These are phyloP conservation scores for Penicillium mononematosum DNA, from an alignment of 495 filamentous ascomycete species.

Conservation along the genomic window DNA sequence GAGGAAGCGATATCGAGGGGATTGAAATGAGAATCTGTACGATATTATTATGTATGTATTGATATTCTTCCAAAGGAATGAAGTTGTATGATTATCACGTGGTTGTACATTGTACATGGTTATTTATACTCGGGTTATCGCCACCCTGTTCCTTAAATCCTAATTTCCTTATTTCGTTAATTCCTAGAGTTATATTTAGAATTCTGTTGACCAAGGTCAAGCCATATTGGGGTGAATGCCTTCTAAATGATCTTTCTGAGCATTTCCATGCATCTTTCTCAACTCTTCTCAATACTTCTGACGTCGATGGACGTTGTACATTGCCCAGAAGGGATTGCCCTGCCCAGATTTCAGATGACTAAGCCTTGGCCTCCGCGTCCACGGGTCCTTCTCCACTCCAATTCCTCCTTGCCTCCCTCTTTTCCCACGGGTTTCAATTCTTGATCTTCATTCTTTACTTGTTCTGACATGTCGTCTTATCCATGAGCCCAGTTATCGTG, in stretches of 20 bases:
- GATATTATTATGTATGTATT: conserved; percentile 1
- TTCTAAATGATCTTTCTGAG: no score
- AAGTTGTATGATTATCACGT: not conserved
- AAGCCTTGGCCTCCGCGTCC: conserved; percentile 22
- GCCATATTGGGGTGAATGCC: no score
- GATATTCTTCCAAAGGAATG: not conserved
- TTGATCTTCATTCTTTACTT: conserved; percentile 14
- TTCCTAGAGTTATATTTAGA: no score
- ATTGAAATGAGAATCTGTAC: not conserved
- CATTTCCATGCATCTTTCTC: not conserved
- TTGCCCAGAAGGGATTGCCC: no score
- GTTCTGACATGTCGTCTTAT: conserved; percentile 22
- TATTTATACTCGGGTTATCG: not conserved
- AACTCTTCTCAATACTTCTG: not conserved
- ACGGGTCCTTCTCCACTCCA: conserved; percentile 25
- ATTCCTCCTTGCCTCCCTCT: conserved; percentile 16
- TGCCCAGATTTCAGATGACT: conserved; percentile 15
- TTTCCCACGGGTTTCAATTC: conserved; percentile 17
- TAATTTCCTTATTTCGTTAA: no score
- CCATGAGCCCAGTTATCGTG: conserved; percentile 21
- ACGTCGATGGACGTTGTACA: not conserved
- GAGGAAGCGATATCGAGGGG: not conserved
- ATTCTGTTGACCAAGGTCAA: no score
- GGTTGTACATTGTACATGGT: not conserved
- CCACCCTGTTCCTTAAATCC: not conserved